Evolutionary conservation across 805 yeast species (phyloP).

Genomic region (Saccharomycopsis amapae): DNA sequence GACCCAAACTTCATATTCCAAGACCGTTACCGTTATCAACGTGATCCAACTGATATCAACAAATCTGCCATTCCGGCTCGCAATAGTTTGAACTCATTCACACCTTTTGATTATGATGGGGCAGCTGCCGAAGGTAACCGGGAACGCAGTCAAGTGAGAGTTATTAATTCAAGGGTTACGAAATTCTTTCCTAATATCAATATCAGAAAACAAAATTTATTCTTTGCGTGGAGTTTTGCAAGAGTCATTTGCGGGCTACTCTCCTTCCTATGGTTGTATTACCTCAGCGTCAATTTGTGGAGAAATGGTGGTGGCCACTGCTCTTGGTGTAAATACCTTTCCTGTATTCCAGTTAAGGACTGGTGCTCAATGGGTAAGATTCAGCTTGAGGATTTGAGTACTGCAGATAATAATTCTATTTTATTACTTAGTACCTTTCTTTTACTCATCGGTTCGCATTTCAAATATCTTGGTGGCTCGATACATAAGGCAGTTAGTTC

Average conservation of each 20-base stretch:
- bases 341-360: conserved; percentile 61
- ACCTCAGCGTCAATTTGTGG: conserved; percentile 42
- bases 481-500: not conserved
- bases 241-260: conserved; percentile 41
- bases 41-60: conserved; percentile 19
- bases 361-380: conserved; percentile 43
- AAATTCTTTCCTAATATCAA: conserved; percentile 23
- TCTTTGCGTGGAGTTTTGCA: conserved; percentile 46
- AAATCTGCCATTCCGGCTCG: conserved; percentile 23
- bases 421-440: conserved; percentile 8
- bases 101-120: conserved; percentile 22
- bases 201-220: conserved; percentile 31
- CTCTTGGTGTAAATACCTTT: conserved; percentile 67
- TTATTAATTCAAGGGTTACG: conserved; percentile 22
- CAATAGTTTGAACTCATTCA: conserved; percentile 19
- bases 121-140: conserved; percentile 1
- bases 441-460: conserved; percentile 8
- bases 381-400: conserved; percentile 22
- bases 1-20: conserved; percentile 44
- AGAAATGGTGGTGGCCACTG: conserved; percentile 45
- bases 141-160: conserved; percentile 24
- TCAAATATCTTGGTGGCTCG: conserved; percentile 3
- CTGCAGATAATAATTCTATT: conserved; percentile 5
- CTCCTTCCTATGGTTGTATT: conserved; percentile 43
- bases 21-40: conserved; percentile 21